Base-by-base conservation (phyloP, 2,329 filamentous ascomycete genomes). In the Penicillium occitanis region DNA sequence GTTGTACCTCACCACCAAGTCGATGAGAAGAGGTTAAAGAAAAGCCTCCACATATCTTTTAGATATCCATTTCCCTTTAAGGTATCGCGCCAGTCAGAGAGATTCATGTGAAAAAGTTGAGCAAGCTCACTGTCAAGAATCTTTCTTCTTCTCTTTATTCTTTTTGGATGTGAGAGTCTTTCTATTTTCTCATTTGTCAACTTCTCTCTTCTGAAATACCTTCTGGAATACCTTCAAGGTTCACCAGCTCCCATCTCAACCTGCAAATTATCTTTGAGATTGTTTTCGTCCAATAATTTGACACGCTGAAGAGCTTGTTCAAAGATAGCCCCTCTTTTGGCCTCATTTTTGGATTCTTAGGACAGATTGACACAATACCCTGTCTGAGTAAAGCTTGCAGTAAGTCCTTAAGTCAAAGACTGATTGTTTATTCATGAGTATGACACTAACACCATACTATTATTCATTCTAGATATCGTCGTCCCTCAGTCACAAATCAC, bases 31-130 rank as follows among this genome's bases (percentile, higher is more conserved):
- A n/a, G 51, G 30, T 13, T 3, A 22, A 13, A 22, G 30, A 37
- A 14, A 53, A 35, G n/a, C 14, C 5, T 37, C 11, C 3, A 37
- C 10, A 57, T 11, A 17, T 28, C 1, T 51, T n/a, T 3, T 30
- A 22, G 10, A 30, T 30, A 51, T 30, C 5, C 33, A 22, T 17
- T 53, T 61, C 64, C 58, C 6, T 33, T 61, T 62, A 46, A 5
- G 64, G 64, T 37, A 65, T 57, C 64, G 50, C 64, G 48, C 19
- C 17, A 57, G n/a, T 25, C n/a, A 37, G 51, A 57, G 53, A 25
- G 4, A 22, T 57, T 37, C n/a, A 40, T 57, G 33, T 57, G 33
- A 57, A 57, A 33, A 35, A 22, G n/a, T 14, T 57, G 53, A 17
- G 33, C 33, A 57, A 57, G 37, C 33, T 5, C 11, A 22, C 33